Evolutionary conservation across 108 stramenopile species (phyloP), one percentile per base, ranked within the genome.

Genomic region (Pseudonitzschia multistriata): DNA sequence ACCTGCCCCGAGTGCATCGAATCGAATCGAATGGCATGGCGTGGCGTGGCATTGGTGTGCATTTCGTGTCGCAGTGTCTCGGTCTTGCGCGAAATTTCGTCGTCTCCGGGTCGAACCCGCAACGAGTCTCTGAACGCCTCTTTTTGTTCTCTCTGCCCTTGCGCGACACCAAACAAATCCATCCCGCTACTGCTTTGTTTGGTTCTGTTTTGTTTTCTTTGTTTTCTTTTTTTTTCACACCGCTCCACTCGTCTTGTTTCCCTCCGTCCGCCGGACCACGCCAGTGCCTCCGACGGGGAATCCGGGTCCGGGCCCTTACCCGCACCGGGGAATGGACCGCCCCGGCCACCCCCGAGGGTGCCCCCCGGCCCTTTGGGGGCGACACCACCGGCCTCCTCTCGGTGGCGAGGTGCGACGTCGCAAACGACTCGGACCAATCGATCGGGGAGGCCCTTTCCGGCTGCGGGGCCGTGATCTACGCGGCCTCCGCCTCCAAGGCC

Each of bases 401-500:
- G 50, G 54, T 70, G 1, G 19, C 34, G 15, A 37, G 56, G 13
- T 60, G 49, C 30, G 62, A 70, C 54, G 30, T 42, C 8, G 29
- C 33, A 8, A 14, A 5, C n/a, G 22, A 67, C 8, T 28, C 40
- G n/a, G 14, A 19, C 3, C 5, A 54, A 21, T 49, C 73, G 50
- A 0, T 52, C 4, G 25, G 8, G 3, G 19, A 25, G 6, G 15
- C 2, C 31, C 31, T 59, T 7, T 17, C 33, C 19, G 57, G 57
- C 11, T 59, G 57, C 35, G n/a, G 0, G 25, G 79, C 66, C 21
- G 76, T 83, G 30, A 76, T 84, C 48, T 84, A 84, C 75, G 72
- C 80, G 40, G 83, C 83, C 40, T 84, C 83, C 6, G 80, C 83
- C 6, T 70, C 68, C n/a, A 84, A 84, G 57, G 57, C 71, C 8